These are phyloP conservation scores for Hanseniaspora taiwanica DNA, from an alignment of 805 yeast species.

Conservation along the genomic window DNA sequence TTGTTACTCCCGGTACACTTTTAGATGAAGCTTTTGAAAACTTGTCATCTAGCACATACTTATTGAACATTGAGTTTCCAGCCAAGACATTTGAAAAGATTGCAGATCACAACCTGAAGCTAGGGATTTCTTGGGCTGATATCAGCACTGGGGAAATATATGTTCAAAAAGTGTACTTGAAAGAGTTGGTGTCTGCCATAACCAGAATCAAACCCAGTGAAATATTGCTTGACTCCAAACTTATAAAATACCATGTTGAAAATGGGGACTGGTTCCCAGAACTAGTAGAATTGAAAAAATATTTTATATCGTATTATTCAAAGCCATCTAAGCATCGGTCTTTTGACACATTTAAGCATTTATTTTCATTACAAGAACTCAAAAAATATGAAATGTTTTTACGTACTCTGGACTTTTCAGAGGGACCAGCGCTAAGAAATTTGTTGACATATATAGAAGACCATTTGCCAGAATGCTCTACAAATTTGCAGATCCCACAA, in stretches of 20 bases:
- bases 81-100: constrained; percentile 28
- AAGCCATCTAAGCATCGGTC: constrained; percentile 29
- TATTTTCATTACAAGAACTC: constrained; percentile 22
- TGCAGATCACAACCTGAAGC: constrained; percentile 26
- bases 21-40: constrained; percentile 77
- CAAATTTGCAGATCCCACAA: constrained; percentile 55
- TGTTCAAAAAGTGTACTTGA: constrained; percentile 29
- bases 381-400: constrained; percentile 17
- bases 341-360: constrained; percentile 24
- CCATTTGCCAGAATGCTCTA: constrained; percentile 55
- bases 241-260: constrained; percentile 27
- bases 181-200: constrained; percentile 54
- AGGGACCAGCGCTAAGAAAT: constrained; percentile 48
- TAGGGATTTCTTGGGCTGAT: constrained; percentile 85
- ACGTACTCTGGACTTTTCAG: constrained; percentile 27
- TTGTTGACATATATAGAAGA: constrained; percentile 56
- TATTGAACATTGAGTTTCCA: constrained; percentile 55
- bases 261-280: constrained; percentile 44
- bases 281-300: constrained; percentile 43
- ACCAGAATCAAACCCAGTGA: constrained; percentile 75
- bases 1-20: constrained; percentile 86
- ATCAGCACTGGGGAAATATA: constrained; percentile 68
- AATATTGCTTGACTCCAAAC: constrained; percentile 42
- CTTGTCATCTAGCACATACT: constrained; percentile 54
- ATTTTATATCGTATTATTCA: constrained; percentile 41